These are phyloP conservation scores for Lentinula sp. DNA, from an alignment of 768 basidiomycete genomes.

Conservation along the genomic window DNA sequence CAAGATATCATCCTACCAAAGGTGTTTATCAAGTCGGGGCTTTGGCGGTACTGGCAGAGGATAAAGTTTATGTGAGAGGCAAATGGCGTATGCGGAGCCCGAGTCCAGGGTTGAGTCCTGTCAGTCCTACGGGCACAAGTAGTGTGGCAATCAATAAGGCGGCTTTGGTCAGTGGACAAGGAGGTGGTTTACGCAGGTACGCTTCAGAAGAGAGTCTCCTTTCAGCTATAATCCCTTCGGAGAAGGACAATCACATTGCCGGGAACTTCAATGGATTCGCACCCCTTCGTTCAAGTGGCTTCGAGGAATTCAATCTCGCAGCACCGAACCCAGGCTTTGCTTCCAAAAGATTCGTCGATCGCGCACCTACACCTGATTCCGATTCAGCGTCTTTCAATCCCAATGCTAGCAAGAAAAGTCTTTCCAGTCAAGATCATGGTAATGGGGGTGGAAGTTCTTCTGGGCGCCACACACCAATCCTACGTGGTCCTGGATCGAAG, in stretches of 20 bases:
- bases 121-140: background rate
- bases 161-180: background rate
- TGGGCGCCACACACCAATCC: background rate
- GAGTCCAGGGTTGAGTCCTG: background rate
- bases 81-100: slow-evolving; percentile 6
- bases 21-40: background rate
- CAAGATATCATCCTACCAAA: background rate
- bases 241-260: background rate
- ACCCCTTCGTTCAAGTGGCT: slow-evolving; percentile 3
- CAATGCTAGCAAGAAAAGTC: background rate
- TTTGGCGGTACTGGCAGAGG: background rate
- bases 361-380: background rate
- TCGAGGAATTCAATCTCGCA: slow-evolving; percentile 2
- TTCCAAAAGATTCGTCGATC: background rate
- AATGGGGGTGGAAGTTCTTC: background rate
- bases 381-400: slow-evolving; percentile 1
- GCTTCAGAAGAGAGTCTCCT: slow-evolving; percentile 5
- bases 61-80: slow-evolving; percentile 1
- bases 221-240: background rate
- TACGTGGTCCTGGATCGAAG: background rate
- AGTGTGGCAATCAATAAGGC: background rate
- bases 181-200: slow-evolving; percentile 1
- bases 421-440: background rate
- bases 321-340: background rate
- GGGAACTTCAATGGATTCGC: background rate